phyloP scores from a whole-genome alignment of 306 rosid genomes.

The Prunus armeniaca region DNA sequence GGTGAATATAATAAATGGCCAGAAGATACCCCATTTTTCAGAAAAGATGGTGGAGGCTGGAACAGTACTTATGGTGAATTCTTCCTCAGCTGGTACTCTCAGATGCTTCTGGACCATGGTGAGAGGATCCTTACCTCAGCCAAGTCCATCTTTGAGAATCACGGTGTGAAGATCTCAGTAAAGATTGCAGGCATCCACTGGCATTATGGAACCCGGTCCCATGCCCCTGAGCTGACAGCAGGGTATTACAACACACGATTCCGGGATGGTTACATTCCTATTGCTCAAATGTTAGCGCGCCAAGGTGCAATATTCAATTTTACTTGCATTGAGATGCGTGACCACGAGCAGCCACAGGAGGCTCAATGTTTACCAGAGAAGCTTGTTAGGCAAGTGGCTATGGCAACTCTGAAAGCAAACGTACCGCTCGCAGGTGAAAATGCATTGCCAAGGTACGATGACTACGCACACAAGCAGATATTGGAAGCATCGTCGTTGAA shows the following conservation, averaged over 20 bases:
- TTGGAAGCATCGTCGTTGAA: constrained; percentile 53
- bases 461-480: constrained; percentile 68
- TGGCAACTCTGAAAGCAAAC: constrained; percentile 60
- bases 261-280: constrained; percentile 81
- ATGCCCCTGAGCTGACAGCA: constrained; percentile 97
- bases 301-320: constrained; percentile 91
- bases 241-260: constrained; percentile 89
- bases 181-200: constrained; percentile 95
- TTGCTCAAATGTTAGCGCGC: constrained; percentile 90
- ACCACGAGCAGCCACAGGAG: constrained; percentile 88
- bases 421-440: constrained; percentile 92
- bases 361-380: constrained; percentile 87
- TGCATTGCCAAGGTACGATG: constrained; percentile 76
- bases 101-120: constrained; percentile 78
- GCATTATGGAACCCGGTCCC: constrained; percentile 95
- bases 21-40: constrained; percentile 81
- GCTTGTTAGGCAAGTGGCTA: constrained; percentile 84
- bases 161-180: constrained; percentile 75
- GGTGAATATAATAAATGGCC: constrained; percentile 96
- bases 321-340: constrained; percentile 93
- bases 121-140: constrained; percentile 81
- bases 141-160: constrained; percentile 49
- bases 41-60: constrained; percentile 94
- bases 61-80: constrained; percentile 62
- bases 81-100: constrained; percentile 91